Base-by-base conservation (phyloP, 1,284 basidiomycete species). In the Takashimella koratensis region DNA sequence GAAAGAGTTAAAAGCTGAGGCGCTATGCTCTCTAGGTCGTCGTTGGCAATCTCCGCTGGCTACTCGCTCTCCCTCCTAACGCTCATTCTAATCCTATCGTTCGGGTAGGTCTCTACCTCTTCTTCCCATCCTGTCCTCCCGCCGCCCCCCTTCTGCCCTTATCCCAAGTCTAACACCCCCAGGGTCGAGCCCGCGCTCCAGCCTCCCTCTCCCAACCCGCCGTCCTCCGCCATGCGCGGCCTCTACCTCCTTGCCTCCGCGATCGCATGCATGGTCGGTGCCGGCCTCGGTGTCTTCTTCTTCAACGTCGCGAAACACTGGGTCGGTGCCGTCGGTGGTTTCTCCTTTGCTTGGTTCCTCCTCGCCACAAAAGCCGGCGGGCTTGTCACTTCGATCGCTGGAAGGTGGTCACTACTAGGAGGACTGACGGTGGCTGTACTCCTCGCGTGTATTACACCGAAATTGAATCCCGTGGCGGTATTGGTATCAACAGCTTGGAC, bases 41-140 rank as follows among this genome's bases (percentile, higher is more conserved):
- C 90, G 6, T 86, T 93, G 78, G 94, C 94, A 71, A 80, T 95
- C 65, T 86, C 88, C 60, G 89, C 92, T 44, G 92, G 90, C 74
- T 97, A 95, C 76, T 84, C 88, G 45, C 79, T 92, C 47, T 83
- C 90, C 12, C 82, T 96, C 57, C 84, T 89, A 67, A 90, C 89
- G 69, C 80, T 91, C 64, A 86, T 90, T 59, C 83, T 97, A 68
- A 91, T 97, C 66, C 80, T 94, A 71, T 86, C 87, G 63, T 94
- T 94, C 68, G 94, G 93, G 74, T 73, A 27, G 62, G 72, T 67
- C 19, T n/a, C n/a, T 13, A 2, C 27, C n/a, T 51, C 39, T 19
- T 26, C 21, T 20, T 27, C 27, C 10, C 13, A 25, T n/a, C 13
- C 25, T 51, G 20, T 16, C 21, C 23, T 19, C 23, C 22, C 19